Base-by-base conservation (phyloP, 768 basidiomycete species). In the Collybia sordida region DNA sequence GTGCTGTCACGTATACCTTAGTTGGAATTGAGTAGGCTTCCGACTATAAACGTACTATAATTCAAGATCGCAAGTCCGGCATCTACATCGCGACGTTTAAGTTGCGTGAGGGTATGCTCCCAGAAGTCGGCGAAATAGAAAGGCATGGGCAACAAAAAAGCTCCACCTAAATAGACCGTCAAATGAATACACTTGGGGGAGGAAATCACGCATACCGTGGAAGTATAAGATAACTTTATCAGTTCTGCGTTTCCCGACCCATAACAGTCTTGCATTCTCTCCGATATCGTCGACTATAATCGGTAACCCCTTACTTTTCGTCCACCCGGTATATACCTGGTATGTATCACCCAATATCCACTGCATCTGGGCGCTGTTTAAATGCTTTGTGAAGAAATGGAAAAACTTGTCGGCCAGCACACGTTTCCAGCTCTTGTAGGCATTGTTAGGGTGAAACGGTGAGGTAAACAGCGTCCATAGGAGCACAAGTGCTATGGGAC, bases 171-270 rank as follows among this genome's bases (percentile, higher is more conserved):
- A 25, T 7, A 17, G 12, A 4, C 23, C 14, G 19, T 7, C 6
- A 22, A 14, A 31, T 11, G n/a, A 5, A 14, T 4, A 22, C 27
- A 17, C 18, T 15, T 18, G 25, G 9, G 41, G 4, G n/a, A 18
- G 4, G 3, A 3, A 3, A 21, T 17, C 12, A 19, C 23, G 54
- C 57, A 8, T 27, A 64, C 72, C 72, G 52, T 69, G 70, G 24
- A 64, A 35, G 42, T 65, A 71, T 3, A 70, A 37, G 2, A 72
- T 51, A 1, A 73, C 68, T 6, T 61, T 61, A 3, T 69, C 68
- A 1, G 64, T 61, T 27, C 62, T 56, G 24, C 62, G 65, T 8
- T 61, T 53, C 22, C 69, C 66, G 39, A 71, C 51, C 72, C 72
- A 73, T 8, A 70, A 46, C 4, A 72, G 44, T 37, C 61, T 50